Evolutionary conservation across 2,329 filamentous ascomycete species (phyloP).

Genomic region (Curvularia sp.): DNA sequence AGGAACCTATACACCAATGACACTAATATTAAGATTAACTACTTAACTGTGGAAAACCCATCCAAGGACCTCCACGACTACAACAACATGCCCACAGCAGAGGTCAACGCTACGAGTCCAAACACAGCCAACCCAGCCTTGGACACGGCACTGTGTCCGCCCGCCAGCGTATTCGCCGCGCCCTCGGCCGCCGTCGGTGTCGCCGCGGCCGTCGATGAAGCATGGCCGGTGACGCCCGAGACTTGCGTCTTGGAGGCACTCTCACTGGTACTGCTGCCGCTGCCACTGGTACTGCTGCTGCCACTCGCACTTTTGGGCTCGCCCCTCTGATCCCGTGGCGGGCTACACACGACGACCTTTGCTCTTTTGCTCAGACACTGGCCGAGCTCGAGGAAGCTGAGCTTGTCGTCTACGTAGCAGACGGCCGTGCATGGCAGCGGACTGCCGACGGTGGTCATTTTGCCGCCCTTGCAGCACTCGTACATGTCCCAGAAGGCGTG

Average conservation of each 20-base stretch:
- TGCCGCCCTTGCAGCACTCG: conserved; percentile 23
- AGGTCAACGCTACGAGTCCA: conserved; percentile 16
- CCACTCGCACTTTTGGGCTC: background rate
- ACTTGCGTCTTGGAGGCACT: background rate
- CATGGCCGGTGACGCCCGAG: background rate
- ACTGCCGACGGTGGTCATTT: conserved; percentile 14
- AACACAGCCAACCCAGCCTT: conserved; percentile 18
- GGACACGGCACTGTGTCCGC: conserved; percentile 4
- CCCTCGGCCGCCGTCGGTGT: conserved; percentile 2
- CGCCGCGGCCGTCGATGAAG: background rate
- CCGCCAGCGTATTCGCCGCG: conserved; percentile 9
- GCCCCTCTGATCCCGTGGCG: conserved; percentile 14
- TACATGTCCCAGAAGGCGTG: conserved; percentile 37
- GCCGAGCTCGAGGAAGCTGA: conserved; percentile 28
- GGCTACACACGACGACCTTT: conserved; percentile 26
- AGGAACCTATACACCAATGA: no score
- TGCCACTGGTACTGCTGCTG: background rate
- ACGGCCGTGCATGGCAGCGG: conserved; percentile 21
- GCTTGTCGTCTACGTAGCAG: conserved; percentile 13
- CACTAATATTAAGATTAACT: no score
- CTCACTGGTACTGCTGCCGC: background rate
- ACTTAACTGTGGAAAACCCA: background rate
- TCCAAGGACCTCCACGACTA: background rate
- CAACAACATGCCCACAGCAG: conserved; percentile 20
- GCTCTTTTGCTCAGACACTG: conserved; percentile 31